Evolutionary conservation across 345 rosid genomes (phyloP).

Genomic region (Acer yangbiense): DNA sequence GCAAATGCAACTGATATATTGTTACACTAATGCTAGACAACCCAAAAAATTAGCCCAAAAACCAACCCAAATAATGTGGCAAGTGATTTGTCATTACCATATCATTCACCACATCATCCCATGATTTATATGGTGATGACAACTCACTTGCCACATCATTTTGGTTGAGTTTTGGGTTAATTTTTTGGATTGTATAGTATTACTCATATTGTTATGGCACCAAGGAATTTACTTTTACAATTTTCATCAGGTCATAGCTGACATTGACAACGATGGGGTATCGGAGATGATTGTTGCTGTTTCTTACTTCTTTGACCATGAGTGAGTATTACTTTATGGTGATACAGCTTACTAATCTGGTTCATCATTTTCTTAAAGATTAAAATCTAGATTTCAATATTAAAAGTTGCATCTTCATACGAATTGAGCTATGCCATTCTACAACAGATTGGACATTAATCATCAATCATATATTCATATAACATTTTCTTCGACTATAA

Average conservation of each 20-base stretch:
- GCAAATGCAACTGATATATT: slow-evolving; percentile 16
- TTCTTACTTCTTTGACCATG: slow-evolving; percentile 96
- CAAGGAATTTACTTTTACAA: slow-evolving; percentile 20
- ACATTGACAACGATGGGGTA: slow-evolving; percentile 95
- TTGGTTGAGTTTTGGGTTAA: too few species aligned
- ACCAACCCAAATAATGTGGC: too few species aligned
- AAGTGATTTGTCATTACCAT: too few species aligned
- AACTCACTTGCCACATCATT: too few species aligned
- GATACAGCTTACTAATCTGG: background rate
- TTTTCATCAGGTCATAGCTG: slow-evolving; percentile 82
- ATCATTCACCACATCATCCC: too few species aligned
- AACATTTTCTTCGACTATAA: background rate
- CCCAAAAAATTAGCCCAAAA: too few species aligned
- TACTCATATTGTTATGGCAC: background rate
- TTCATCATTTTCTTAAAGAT: background rate
- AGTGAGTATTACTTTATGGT: slow-evolving; percentile 58
- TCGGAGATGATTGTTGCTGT: slow-evolving; percentile 93
- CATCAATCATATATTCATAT: background rate
- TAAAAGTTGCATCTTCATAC: background rate
- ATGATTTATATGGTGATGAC: too few species aligned
- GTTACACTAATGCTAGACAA: background rate
- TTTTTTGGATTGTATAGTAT: too few species aligned
- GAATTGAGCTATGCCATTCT: slow-evolving; percentile 5
- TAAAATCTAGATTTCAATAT: slow-evolving; percentile 1
- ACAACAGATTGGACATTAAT: background rate